These are phyloP conservation scores for Chlamydomonas reinhardtii DNA, from an alignment of 163 green algal genomes.

Conservation along the genomic window DNA sequence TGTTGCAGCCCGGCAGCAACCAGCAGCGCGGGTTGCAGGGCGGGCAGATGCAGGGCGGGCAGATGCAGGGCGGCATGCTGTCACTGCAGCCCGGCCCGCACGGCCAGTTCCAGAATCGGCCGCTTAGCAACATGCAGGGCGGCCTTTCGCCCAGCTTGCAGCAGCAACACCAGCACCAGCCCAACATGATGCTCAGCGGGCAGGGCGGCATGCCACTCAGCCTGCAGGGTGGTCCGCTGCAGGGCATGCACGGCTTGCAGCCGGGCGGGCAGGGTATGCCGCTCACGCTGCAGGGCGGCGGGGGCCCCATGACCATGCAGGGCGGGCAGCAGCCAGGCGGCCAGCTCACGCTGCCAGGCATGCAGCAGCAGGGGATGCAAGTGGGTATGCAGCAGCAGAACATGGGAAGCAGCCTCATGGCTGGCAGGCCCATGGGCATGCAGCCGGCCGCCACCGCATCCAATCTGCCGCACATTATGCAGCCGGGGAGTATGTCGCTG, in stretches of 20 bases:
- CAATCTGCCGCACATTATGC: too few species aligned
- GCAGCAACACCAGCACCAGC: not conserved
- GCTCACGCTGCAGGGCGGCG: not conserved
- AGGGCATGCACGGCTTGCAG: not conserved
- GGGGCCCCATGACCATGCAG: too few species aligned
- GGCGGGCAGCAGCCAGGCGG: too few species aligned
- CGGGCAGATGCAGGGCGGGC: not conserved
- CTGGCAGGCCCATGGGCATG: too few species aligned
- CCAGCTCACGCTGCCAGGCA: too few species aligned
- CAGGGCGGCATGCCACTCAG: not conserved
- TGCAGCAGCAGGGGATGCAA: not conserved
- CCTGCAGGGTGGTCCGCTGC: not conserved
- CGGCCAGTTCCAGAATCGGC: not conserved
- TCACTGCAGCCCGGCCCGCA: not conserved
- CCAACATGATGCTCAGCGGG: not conserved
- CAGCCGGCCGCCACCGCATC: too few species aligned
- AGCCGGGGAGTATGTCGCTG: too few species aligned
- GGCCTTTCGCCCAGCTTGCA: not conserved
- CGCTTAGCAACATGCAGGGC: not conserved
- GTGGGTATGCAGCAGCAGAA: not conserved
- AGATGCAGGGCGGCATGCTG: not conserved
- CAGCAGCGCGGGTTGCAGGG: not conserved
- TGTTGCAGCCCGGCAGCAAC: not conserved
- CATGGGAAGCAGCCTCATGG: too few species aligned
- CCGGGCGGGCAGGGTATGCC: not conserved